These are phyloP conservation scores for Sarcomyxa edulis DNA, from an alignment of 768 basidiomycete species.

Conservation along the genomic window DNA sequence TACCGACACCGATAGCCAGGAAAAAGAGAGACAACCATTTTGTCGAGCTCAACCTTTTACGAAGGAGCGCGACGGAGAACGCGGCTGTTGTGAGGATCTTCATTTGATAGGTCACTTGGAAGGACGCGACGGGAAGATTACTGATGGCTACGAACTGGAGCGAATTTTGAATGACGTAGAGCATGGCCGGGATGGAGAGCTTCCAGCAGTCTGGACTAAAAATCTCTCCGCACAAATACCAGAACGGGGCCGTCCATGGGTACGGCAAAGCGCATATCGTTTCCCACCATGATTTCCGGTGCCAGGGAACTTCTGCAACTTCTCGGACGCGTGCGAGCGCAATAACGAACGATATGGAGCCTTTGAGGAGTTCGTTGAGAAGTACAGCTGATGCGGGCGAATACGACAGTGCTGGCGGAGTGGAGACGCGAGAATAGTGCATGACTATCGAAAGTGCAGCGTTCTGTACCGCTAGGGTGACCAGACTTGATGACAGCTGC, in stretches of 20 bases:
- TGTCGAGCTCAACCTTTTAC: constrained; percentile 54
- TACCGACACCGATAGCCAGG: constrained; percentile 87
- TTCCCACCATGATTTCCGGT: constrained; percentile 33
- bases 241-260: constrained; percentile 45
- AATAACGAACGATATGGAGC: constrained; percentile 84
- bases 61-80: constrained; percentile 81
- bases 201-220: constrained; percentile 96
- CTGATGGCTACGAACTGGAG: constrained; percentile 95
- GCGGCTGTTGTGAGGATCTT: constrained; percentile 96
- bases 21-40: constrained; percentile 90
- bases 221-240: constrained; percentile 62
- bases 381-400: constrained; percentile 94
- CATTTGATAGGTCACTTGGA: constrained; percentile 98
- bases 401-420: constrained; percentile 72
- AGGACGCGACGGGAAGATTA: constrained; percentile 94
- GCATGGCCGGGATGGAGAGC: constrained; percentile 83
- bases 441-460: constrained; percentile 94
- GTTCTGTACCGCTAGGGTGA: constrained; percentile 92
- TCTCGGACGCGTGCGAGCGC: constrained; percentile 57
- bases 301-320: constrained; percentile 31
- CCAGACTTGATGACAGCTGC: constrained; percentile 41
- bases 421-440: constrained; percentile 96
- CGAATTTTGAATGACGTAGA: constrained; percentile 79
- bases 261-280: constrained; percentile 30
- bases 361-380: constrained; percentile 91